phyloP scores from a whole-genome alignment of 352 stramenopile genomes.

The Peronospora belbahrii region DNA sequence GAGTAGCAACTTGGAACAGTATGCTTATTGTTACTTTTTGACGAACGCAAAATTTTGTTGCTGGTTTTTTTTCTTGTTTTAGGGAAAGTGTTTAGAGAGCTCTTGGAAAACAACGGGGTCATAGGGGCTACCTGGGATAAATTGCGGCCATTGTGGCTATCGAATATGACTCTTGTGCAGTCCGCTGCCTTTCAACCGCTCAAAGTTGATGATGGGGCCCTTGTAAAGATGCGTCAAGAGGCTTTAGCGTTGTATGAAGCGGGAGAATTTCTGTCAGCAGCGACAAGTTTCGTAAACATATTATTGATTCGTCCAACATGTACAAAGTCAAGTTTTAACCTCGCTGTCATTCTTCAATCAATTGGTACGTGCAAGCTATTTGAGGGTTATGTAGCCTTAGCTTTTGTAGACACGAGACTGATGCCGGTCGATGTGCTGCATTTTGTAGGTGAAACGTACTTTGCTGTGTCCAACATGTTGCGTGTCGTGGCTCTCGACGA shows the following conservation, averaged over 20 bases:
- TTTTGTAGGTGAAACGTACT: constrained; percentile 49
- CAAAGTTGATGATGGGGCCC: constrained; percentile 6
- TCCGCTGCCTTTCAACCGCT: not conserved
- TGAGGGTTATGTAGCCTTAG: not conserved
- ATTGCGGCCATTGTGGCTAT: constrained; percentile 19
- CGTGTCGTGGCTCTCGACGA: constrained; percentile 58
- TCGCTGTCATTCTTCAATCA: constrained; percentile 65
- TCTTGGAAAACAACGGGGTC: constrained; percentile 5
- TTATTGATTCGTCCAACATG: constrained; percentile 41
- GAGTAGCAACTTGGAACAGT: not conserved
- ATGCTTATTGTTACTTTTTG: not conserved
- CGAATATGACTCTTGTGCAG: not conserved
- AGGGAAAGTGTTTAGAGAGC: constrained; percentile 21
- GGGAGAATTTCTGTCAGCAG: constrained; percentile 41
- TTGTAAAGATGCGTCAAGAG: constrained; percentile 40
- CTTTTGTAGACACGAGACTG: not conserved
- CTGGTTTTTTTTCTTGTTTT: not conserved
- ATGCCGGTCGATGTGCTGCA: not conserved
- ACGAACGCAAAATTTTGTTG: not conserved
- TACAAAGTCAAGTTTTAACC: constrained; percentile 67
- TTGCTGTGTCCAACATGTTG: constrained; percentile 58
- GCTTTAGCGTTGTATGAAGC: constrained; percentile 42
- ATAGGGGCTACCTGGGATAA: constrained; percentile 6
- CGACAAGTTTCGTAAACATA: constrained; percentile 40
- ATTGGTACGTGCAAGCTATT: constrained; percentile 25